These are phyloP conservation scores for grape (Vitis vinifera) DNA, from an alignment of 164 flowering plant species.

Conservation along the genomic window DNA sequence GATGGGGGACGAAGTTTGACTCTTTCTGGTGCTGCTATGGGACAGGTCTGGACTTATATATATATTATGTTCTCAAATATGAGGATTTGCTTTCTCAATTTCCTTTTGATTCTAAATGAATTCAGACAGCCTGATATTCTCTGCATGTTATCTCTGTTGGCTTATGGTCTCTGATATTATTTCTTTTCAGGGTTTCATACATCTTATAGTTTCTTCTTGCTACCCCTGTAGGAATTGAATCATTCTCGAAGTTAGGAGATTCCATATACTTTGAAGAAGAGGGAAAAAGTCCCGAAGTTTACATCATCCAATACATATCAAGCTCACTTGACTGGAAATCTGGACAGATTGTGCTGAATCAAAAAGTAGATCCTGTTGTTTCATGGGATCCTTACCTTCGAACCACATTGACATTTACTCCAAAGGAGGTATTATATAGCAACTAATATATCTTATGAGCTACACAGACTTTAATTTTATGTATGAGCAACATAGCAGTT, in stretches of 20 bases:
- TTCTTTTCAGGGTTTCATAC: no score
- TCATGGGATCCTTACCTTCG: slow-evolving; percentile 68
- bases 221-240: slow-evolving; percentile 66
- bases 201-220: neutral
- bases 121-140: neutral
- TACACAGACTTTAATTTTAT: no score
- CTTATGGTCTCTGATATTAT: neutral
- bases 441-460: no score
- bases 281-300: slow-evolving; percentile 51
- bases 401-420: slow-evolving; percentile 50
- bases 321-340: slow-evolving; percentile 76
- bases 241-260: slow-evolving; percentile 97
- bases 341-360: slow-evolving; percentile 46
- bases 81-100: neutral
- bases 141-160: neutral
- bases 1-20: slow-evolving; percentile 73
- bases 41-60: slow-evolving; percentile 48
- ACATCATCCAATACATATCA: slow-evolving; percentile 79
- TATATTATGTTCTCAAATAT: no score
- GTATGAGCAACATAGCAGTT: no score
- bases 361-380: slow-evolving; percentile 56
- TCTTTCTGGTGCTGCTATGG: slow-evolving; percentile 99
- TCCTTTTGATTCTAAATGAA: no score
- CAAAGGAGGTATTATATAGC: slow-evolving; percentile 35
- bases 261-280: slow-evolving; percentile 78